Conservation (phyloP, 495 filamentous ascomycete species). For the Polyplosphaeria fusca region DNA sequence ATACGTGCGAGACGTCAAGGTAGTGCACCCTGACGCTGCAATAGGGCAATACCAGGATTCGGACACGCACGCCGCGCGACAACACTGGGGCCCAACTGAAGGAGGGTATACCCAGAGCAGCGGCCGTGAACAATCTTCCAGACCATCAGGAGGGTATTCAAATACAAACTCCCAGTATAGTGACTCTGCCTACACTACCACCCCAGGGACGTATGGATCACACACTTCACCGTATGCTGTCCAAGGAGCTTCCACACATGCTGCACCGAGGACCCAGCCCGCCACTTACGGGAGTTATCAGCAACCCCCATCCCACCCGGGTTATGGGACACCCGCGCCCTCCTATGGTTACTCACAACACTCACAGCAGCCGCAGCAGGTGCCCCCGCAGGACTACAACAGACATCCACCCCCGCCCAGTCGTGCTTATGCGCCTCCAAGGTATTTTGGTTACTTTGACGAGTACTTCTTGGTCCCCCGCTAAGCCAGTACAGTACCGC, state of each 20-base stretch:
- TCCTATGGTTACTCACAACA: conserved; percentile 13
- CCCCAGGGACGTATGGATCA: not conserved
- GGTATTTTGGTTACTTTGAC: conserved; percentile 35
- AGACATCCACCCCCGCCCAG: not conserved
- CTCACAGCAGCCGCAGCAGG: no score
- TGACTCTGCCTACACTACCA: not conserved
- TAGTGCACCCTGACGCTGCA: conserved; percentile 41
- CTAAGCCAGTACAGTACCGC: conserved; percentile 29
- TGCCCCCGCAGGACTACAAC: conserved; percentile 1
- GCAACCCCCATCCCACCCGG: not conserved
- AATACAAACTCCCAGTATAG: not conserved
- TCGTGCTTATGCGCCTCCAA: not conserved
- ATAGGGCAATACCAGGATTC: conserved; percentile 52
- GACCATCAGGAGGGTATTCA: no score
- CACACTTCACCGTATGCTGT: not conserved
- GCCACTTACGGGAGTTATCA: not conserved
- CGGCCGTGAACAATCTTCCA: not conserved
- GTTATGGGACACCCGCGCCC: not conserved
- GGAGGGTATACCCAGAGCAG: not conserved
- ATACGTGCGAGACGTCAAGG: conserved; percentile 49
- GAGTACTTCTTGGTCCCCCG: conserved; percentile 31
- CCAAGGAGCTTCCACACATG: not conserved
- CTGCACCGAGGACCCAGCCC: not conserved
- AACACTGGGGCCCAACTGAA: conserved; percentile 45
- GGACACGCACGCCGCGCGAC: conserved; percentile 50